Conservation (phyloP, 441 rosid genomes). For the Bocquillonia castaneifolia region DNA sequence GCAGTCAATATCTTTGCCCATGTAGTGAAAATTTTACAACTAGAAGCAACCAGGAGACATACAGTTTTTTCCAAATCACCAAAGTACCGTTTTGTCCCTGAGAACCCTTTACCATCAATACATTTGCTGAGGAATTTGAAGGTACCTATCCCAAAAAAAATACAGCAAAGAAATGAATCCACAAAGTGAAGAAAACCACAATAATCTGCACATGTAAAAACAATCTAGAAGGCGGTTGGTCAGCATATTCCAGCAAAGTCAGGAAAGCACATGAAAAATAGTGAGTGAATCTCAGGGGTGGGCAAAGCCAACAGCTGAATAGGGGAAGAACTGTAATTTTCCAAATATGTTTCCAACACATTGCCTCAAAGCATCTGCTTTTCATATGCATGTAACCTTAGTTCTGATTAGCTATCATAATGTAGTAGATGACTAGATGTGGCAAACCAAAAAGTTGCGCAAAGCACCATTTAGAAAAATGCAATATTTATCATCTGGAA, state of each 20-base stretch:
- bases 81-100: slow-evolving; percentile 89
- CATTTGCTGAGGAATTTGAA: slow-evolving; percentile 80
- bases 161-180: slow-evolving; percentile 22
- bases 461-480: background rate
- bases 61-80: slow-evolving; percentile 94
- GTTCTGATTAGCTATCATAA: background rate
- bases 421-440: background rate
- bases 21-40: slow-evolving; percentile 17
- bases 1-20: slow-evolving; percentile 21
- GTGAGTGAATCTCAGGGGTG: background rate
- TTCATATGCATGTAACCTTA: background rate
- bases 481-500: background rate
- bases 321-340: background rate
- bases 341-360: background rate
- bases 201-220: slow-evolving; percentile 10
- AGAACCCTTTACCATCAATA: slow-evolving; percentile 64
- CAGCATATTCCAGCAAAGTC: background rate
- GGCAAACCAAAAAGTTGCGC: background rate
- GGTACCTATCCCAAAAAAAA: slow-evolving; percentile 54
- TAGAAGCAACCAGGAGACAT: slow-evolving; percentile 31
- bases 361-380: background rate
- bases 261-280: background rate
- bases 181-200: slow-evolving; percentile 17
- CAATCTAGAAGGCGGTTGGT: slow-evolving; percentile 4
- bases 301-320: background rate